Base-by-base conservation (phyloP, 495 filamentous ascomycete genomes). In the Penicillium lagena region DNA sequence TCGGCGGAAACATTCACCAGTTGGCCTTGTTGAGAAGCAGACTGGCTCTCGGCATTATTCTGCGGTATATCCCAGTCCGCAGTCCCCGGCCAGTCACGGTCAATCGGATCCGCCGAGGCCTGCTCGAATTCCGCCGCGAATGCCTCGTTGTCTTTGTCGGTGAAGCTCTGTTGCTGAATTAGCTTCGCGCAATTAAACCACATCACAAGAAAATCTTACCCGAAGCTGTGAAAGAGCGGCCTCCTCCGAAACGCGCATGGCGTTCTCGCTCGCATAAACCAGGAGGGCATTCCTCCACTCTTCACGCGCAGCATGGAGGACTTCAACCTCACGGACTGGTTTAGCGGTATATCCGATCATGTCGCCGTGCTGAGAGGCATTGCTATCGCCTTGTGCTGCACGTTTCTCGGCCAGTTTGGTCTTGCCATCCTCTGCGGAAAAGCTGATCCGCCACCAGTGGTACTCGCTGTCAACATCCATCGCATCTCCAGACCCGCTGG, bases 361-460 rank as follows among this genome's bases (percentile, higher is more conserved):
- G 47, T 73, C 70, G 12, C 63, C 55, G 39, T 66, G 45, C 29
- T 56, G 59, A 1, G 56, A 41, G 7, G 46, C 39, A 9, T 50
- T 28, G 13, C 49, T 35, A 15, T 52, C 54, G 9, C 35, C 52
- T 9, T 56, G 38, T 1, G 53, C 44, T 34, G 57, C 51, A 38
- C 33, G 37, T 45, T 58, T 69, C 46, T 48, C 49, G 4, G 63
- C 55, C 53, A 63, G 66, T 17, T 57, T 56, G 12, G 58, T 57
- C 49, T 70, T 73, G 14, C 66, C 66, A 46, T 77, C 73, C 12
- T 71, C 70, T 14, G 60, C 53, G 2, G 73, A 72, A 50, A 71
- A 80, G 43, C 69, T 72, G 46, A 76, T 65, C 12, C 73, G 75
- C 76, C 76, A 80, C 76, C 76, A 80, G 42, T 79, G 69, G 57